Conservation (phyloP, 163 green algal genomes). For the Scenedesmus sp. region DNA sequence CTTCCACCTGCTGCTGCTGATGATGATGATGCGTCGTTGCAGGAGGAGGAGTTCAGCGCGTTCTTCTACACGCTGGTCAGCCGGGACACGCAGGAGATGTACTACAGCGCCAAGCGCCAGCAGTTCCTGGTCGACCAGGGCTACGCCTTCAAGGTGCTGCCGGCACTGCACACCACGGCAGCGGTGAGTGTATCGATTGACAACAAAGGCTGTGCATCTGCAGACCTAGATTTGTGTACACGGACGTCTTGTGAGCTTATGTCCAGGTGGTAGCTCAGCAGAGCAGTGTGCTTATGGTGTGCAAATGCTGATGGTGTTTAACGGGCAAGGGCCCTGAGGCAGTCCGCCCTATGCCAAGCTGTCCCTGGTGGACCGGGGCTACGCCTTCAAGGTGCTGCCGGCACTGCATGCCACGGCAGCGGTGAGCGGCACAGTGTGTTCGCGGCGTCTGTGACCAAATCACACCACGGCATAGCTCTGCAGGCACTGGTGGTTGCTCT, state of each 20-base stretch:
- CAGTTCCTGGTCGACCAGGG: conserved; percentile 99
- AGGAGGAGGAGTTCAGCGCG: conserved; percentile 92
- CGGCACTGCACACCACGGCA: conserved; percentile 18
- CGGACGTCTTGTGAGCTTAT: too few species aligned
- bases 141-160: conserved; percentile 96
- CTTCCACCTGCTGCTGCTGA: neutral
- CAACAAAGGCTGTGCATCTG: too few species aligned
- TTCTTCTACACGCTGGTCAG: conserved; percentile 99
- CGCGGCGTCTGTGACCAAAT: too few species aligned
- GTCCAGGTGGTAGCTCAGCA: too few species aligned
- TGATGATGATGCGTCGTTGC: neutral
- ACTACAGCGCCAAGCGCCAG: conserved; percentile 97
- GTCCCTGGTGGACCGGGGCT: conserved; percentile 99
- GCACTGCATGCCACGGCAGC: neutral
- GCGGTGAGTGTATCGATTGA: neutral
- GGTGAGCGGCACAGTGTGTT: neutral
- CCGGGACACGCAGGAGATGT: conserved; percentile 97
- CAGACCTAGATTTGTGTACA: too few species aligned
- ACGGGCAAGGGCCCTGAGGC: too few species aligned
- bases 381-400: conserved; percentile 92
- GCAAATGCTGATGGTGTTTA: too few species aligned
- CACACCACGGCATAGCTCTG: too few species aligned
- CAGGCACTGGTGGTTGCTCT: too few species aligned
- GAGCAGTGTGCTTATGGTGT: neutral
- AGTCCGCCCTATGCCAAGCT: conserved; percentile 83